Evolutionary conservation across 176 grass and related monocot species (phyloP).

Genomic region (Zizania latifolia): DNA sequence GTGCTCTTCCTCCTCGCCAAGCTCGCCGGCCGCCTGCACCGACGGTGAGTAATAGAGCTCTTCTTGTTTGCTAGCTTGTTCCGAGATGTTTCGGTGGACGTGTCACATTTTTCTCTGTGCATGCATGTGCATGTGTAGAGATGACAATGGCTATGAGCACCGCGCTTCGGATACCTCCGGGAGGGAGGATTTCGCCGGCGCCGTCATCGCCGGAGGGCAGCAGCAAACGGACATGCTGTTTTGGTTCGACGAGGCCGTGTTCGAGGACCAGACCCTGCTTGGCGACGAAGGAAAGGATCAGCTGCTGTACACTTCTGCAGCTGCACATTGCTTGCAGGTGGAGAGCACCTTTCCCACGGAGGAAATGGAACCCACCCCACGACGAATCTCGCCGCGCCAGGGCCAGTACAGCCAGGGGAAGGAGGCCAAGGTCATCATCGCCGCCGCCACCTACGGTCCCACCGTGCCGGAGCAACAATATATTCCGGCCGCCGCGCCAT

Average conservation of each 20-base stretch:
- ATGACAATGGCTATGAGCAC: neutral
- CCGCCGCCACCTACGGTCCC: neutral
- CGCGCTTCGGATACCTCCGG: neutral
- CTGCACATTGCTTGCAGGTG: conserved; percentile 33
- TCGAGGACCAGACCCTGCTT: conserved; percentile 45
- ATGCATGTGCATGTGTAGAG: neutral
- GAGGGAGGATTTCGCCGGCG: neutral
- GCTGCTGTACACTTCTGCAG: neutral
- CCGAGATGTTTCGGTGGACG: neutral
- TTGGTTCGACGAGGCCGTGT: conserved; percentile 65
- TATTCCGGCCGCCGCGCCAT: neutral
- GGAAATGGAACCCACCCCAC: conserved; percentile 28
- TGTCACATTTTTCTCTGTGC: neutral
- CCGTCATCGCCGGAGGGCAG: neutral
- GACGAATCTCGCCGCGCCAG: neutral
- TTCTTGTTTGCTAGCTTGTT: neutral
- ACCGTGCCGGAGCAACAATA: neutral
- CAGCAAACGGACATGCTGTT: conserved; percentile 30
- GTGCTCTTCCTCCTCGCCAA: conserved; percentile 61
- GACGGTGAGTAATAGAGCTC: neutral
- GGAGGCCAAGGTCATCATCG: neutral
- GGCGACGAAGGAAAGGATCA: conserved; percentile 54
- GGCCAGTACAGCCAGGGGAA: neutral
- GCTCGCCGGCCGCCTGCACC: conserved; percentile 37
- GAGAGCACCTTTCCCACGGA: conserved; percentile 30